phyloP scores from a whole-genome alignment of 768 basidiomycete species.

The Vararia minispora region DNA sequence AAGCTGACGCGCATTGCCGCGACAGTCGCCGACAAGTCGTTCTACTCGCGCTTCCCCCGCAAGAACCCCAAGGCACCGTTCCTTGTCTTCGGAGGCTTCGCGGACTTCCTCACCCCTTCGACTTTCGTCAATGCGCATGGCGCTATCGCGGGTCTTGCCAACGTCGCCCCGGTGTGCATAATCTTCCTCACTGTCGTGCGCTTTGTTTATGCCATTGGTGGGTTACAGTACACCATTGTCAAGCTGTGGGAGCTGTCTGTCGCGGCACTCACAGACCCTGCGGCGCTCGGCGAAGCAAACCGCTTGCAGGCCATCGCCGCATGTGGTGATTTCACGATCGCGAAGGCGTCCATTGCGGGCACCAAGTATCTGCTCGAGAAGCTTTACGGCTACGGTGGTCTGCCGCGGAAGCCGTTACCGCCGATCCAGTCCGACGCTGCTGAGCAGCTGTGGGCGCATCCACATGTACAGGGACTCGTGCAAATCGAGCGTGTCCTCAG shows the following conservation, averaged over 20 bases:
- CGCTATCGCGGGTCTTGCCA: conserved; percentile 84
- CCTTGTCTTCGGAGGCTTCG: conserved; percentile 77
- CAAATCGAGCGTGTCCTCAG: conserved; percentile 47
- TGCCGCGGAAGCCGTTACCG: conserved; percentile 67
- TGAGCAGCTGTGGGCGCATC: conserved; percentile 58
- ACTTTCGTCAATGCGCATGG: conserved; percentile 69
- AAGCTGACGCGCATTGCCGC: conserved; percentile 81
- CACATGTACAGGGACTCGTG: conserved; percentile 59
- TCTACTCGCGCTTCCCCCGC: conserved; percentile 51
- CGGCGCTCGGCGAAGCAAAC: conserved; percentile 56
- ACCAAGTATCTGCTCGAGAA: conserved; percentile 75
- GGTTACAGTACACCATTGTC: conserved; percentile 39
- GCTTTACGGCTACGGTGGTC: conserved; percentile 72
- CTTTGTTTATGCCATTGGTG: not conserved
- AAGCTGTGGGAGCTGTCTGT: conserved; percentile 55
- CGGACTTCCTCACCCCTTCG: conserved; percentile 73
- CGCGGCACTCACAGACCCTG: conserved; percentile 40
- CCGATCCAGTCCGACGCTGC: conserved; percentile 48
- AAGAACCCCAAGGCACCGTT: conserved; percentile 59
- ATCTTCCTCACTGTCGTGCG: not conserved
- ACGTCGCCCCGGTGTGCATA: conserved; percentile 57
- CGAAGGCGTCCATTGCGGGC: conserved; percentile 65
- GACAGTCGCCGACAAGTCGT: conserved; percentile 44
- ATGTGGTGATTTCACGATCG: conserved; percentile 69
- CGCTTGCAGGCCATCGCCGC: conserved; percentile 73